phyloP scores from a whole-genome alignment of 805 yeast genomes.

The Metschnikowia arizonensis region DNA sequence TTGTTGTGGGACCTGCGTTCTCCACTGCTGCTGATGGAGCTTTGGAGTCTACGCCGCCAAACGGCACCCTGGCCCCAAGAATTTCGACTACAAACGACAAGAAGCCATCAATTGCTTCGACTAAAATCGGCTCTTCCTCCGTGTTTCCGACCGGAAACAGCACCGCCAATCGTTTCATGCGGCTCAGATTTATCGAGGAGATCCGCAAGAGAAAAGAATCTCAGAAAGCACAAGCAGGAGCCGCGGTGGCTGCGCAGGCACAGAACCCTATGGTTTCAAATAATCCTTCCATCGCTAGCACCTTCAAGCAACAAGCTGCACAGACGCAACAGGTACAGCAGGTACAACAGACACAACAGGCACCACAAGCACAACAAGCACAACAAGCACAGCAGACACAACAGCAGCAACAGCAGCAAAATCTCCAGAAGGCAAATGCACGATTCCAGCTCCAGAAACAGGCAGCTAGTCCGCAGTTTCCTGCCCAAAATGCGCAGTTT shows the following conservation, averaged over 20 bases:
- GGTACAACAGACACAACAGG: constrained; percentile 7
- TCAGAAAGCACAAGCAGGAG: constrained; percentile 40
- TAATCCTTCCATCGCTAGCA: constrained; percentile 1
- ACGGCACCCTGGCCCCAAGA: constrained; percentile 6
- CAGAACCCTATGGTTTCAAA: constrained; percentile 8
- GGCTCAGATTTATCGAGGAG: constrained; percentile 85
- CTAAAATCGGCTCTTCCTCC: constrained; percentile 15
- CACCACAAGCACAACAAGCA: constrained; percentile 10
- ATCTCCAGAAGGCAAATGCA: neutral
- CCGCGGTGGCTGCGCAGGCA: constrained; percentile 37
- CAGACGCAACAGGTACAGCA: constrained; percentile 4
- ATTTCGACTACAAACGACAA: constrained; percentile 7
- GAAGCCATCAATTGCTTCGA: constrained; percentile 6
- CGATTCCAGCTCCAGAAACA: constrained; percentile 6
- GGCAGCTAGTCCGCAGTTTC: constrained; percentile 2
- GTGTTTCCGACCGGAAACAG: constrained; percentile 21
- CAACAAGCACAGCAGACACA: constrained; percentile 10
- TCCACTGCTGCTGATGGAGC: constrained; percentile 16
- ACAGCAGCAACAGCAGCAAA: constrained; percentile 8
- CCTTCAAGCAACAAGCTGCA: constrained; percentile 7
- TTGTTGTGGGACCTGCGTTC: constrained; percentile 33
- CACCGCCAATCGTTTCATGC: constrained; percentile 66
- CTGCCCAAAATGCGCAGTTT: constrained; percentile 1
- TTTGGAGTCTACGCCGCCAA: constrained; percentile 18
- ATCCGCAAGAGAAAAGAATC: constrained; percentile 61